Base-by-base conservation (phyloP, 495 filamentous ascomycete genomes). In the Evansstolkia leycettana region DNA sequence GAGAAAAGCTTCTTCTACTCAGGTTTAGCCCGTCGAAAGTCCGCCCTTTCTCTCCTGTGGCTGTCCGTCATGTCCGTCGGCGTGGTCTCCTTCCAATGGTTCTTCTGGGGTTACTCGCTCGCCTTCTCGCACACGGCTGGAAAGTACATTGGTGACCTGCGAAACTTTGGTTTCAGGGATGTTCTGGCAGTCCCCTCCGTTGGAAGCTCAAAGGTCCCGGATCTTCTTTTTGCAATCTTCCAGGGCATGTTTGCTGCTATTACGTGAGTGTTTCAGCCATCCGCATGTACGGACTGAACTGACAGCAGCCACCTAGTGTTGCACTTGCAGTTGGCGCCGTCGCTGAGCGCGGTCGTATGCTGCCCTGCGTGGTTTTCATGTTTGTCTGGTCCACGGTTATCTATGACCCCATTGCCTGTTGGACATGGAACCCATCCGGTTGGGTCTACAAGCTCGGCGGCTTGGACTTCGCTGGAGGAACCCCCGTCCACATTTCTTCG, bases 171-270 rank as follows among this genome's bases (percentile, higher is more conserved):
- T 7, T 78, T 95, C 43, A 80, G 65, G 47, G 73, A 84, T 60
- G 82, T 88, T 8, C 65, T 96, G 23, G 90, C 62, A 33, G 70
- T 72, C 23, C 83, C 84, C n/a, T 87, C 80, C 3, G 82, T 92
- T 23, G 89, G 80, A 13, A 82, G 82, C 51, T n/a, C 55, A 23
- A 76, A 74, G 53, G 67, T 98, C 17, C 90, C 90, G 0, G 90
- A 96, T 60, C 64, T 98, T 11, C 62, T 96, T 11, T 96, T 94
- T 53, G 84, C 82, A 26, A 70, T 96, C 20, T 95, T 92, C 62
- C 89, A 96, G 65, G 88, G 90, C 66, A 95, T 96, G 89, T 98
- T 96, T 67, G 83, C 88, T 10, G 72, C 76, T 39, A 93, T 95
- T 69, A 94, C 88, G 68, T 82, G 65, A 68, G 75, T 72, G n/a